Evolutionary conservation across 257 asterid species (phyloP), one percentile per base, ranked within the genome.

Genomic region (Solanum paucissectum): DNA sequence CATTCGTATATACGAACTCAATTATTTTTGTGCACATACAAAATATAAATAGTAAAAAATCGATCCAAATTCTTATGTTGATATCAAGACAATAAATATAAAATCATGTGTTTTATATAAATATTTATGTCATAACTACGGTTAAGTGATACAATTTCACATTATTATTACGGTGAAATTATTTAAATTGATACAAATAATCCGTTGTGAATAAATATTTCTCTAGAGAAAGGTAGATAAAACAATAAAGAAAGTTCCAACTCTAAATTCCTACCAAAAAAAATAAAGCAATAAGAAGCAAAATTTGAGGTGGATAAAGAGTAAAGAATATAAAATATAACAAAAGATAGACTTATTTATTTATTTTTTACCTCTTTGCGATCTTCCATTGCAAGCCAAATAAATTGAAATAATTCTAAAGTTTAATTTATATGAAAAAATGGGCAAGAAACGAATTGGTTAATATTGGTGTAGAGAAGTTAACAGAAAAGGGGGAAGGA

Each of bases 321-420:
- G 21, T 9, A 42, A 7, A 23, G 14, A 27, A 3, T 29, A 58
- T 23, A 32, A 42, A 25, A 14, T 3, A 81, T 42, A 12, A 11
- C 20, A 37, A n/a, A n/a, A 76, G 12, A n/a, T 5, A 62, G 12
- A 34, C 9, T 52, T 55, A 18, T 55, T 2, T 75, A 12, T 9
- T 29, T 27, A 25, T 81, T 34, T 75, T 74, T 89, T 85, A 89
- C 91, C 91, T 89, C 91, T 85, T 87, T 89, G 32, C 25, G 69
- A 55, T 88, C 49, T 52, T 89, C 91, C 91, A 89, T 89, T 86
- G 83, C 44, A 13, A 44, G 25, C 25, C 16, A 7, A 79, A 32
- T 46, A 64, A n/a, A 9, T 44, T 5, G 38, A 25, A 44, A 44
- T 4, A 14, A 79, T 16, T 79, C 6, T 79, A 14, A 79, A 44